Conservation (phyloP, 768 basidiomycete species). For the Boletus sp. region DNA sequence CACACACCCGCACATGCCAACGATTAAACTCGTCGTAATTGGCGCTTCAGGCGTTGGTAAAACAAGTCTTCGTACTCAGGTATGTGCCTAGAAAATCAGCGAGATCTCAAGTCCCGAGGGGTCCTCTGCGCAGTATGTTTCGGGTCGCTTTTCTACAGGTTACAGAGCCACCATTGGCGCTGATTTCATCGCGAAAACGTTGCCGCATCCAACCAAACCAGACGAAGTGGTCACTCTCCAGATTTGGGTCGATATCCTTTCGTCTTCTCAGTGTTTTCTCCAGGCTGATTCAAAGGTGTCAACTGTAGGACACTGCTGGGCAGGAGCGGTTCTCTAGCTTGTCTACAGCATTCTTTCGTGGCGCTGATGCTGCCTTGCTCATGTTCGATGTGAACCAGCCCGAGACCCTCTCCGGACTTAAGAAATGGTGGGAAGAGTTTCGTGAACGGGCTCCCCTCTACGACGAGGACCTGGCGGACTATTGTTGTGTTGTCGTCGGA, state of each 20-base stretch:
- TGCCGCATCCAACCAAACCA: conserved; percentile 56
- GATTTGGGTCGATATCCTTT: conserved; percentile 50
- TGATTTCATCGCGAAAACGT: conserved; percentile 79
- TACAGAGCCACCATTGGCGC: conserved; percentile 86
- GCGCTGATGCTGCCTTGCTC: conserved; percentile 77
- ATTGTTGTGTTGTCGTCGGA: conserved; percentile 70
- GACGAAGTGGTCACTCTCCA: conserved; percentile 63
- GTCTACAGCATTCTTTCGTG: conserved; percentile 80
- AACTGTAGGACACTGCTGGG: conserved; percentile 71
- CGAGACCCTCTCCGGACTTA: conserved; percentile 54
- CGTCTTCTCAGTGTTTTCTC: not conserved
- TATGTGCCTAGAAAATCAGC: conserved; percentile 29
- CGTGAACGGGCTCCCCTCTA: conserved; percentile 58
- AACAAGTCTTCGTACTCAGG: conserved; percentile 74
- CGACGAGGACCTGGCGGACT: conserved; percentile 59
- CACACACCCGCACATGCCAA: conserved; percentile 46
- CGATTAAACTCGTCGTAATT: conserved; percentile 78
- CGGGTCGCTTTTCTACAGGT: conserved; percentile 67
- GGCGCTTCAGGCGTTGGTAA: conserved; percentile 86
- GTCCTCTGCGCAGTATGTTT: conserved; percentile 56
- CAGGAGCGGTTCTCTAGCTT: conserved; percentile 86
- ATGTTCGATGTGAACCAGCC: conserved; percentile 77
- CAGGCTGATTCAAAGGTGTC: conserved; percentile 4
- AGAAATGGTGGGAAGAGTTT: conserved; percentile 81
- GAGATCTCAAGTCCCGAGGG: not conserved